Evolutionary conservation across 352 stramenopile species (phyloP).

Genomic region (Pythium grandisporangium): DNA sequence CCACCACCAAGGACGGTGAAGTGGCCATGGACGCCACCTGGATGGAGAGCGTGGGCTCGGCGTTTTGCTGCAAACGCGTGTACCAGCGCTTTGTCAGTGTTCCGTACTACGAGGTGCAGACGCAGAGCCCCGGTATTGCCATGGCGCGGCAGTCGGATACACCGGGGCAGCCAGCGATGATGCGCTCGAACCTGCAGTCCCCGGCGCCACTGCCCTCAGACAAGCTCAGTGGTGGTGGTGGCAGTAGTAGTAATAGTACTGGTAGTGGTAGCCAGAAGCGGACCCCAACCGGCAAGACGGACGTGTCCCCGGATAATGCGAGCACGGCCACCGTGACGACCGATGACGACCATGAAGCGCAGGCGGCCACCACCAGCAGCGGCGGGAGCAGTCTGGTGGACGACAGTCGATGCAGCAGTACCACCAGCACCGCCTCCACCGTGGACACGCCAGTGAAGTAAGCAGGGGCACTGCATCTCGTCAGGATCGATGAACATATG

Average conservation of each 20-base stretch:
- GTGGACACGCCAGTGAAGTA: slow-evolving; percentile 13
- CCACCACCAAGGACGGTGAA: slow-evolving; percentile 40
- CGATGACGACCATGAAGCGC: slow-evolving; percentile 23
- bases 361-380: too few species aligned
- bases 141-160: slow-evolving; percentile 47
- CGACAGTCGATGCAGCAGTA: slow-evolving; percentile 26
- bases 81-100: slow-evolving; percentile 41
- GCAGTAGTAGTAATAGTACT: too few species aligned
- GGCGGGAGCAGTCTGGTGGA: slow-evolving; percentile 21
- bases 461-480: not conserved
- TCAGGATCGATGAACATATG: too few species aligned
- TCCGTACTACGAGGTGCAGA: slow-evolving; percentile 80
- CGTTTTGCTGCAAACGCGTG: slow-evolving; percentile 61
- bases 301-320: slow-evolving; percentile 16
- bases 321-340: slow-evolving; percentile 28
- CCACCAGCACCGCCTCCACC: slow-evolving; percentile 23
- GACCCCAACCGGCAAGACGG: slow-evolving; percentile 24
- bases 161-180: slow-evolving; percentile 42
- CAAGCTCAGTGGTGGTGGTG: too few species aligned
- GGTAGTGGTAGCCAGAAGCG: too few species aligned
- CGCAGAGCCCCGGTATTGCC: slow-evolving; percentile 57
- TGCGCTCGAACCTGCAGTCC: slow-evolving; percentile 40
- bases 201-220: slow-evolving; percentile 39
- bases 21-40: slow-evolving; percentile 41
- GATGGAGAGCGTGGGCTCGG: slow-evolving; percentile 42